These are phyloP conservation scores for Exophiala dermatitidis DNA, from an alignment of 2,329 filamentous ascomycete genomes.

Conservation along the genomic window DNA sequence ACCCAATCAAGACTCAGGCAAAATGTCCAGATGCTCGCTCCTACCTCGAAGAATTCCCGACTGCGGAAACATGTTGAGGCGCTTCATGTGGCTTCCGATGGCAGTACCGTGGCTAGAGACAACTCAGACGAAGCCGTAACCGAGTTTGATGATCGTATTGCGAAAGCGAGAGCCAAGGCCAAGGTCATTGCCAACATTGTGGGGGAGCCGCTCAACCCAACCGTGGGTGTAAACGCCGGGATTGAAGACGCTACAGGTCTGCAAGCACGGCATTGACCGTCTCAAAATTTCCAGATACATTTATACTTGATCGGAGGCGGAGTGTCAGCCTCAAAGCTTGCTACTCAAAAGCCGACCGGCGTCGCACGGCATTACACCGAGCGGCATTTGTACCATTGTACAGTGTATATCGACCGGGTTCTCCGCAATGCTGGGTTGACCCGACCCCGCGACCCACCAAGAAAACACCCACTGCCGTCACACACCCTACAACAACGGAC, in stretches of 20 bases:
- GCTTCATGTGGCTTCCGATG: conserved; percentile 71
- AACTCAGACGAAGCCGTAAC: conserved; percentile 86
- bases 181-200: conserved; percentile 74
- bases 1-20: conserved; percentile 1
- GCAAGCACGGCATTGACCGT: conserved; percentile 41
- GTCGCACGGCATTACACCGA: conserved; percentile 2
- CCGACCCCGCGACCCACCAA: not conserved
- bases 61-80: conserved; percentile 69
- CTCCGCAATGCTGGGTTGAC: conserved; percentile 12
- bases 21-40: conserved; percentile 6
- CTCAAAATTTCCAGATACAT: conserved; percentile 29
- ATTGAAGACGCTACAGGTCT: conserved; percentile 29
- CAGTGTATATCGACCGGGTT: conserved; percentile 4
- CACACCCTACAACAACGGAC: not conserved
- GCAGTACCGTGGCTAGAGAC: conserved; percentile 65
- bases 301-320: not conserved
- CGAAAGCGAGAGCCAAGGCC: conserved; percentile 72
- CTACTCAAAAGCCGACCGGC: not conserved
- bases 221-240: conserved; percentile 18
- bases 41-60: conserved; percentile 51
- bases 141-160: conserved; percentile 83
- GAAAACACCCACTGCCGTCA: conserved; percentile 6
- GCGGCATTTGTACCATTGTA: not conserved
- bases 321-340: not conserved
- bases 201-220: conserved; percentile 39